Percentiles rank a stretch among this genome's conserved stretches.
phyloP scores from a whole-genome alignment of 225 moss, liverwort and hornwort species.

The Pleurozium schreberi region DNA sequence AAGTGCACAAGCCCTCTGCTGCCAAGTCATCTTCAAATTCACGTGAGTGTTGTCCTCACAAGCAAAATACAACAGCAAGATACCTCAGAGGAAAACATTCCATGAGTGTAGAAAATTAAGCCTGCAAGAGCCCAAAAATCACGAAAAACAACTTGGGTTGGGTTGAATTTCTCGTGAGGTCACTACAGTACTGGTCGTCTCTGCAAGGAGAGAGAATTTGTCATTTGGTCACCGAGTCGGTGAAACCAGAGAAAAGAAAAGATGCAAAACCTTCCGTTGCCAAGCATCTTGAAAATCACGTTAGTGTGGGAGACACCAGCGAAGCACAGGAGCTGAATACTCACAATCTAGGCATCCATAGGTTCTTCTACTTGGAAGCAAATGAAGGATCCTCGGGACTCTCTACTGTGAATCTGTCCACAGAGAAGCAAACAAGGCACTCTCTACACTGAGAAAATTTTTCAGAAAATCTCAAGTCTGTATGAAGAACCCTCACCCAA shows the following conservation, averaged over 20 bases:
- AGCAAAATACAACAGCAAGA: not conserved
- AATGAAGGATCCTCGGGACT: not conserved
- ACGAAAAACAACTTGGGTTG: not conserved
- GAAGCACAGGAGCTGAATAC: not conserved
- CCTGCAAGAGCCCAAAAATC: not conserved
- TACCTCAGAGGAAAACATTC: too few species aligned
- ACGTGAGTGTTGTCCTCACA: too few species aligned
- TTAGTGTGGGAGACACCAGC: not conserved
- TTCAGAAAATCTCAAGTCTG: not conserved
- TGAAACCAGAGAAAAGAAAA: not conserved
- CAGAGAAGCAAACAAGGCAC: not conserved
- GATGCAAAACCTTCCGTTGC: not conserved
- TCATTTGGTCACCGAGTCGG: not conserved
- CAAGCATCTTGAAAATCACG: not conserved
- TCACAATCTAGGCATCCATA: not conserved
- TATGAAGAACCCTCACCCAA: not conserved
- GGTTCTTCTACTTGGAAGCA: not conserved
- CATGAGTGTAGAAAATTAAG: not conserved
- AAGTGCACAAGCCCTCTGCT: not conserved
- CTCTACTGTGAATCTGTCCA: not conserved
- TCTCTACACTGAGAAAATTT: not conserved
- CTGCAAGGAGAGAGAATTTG: not conserved
- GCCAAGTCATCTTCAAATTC: not conserved
- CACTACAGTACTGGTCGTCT: not conserved
- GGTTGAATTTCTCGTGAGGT: not conserved